phyloP scores from a whole-genome alignment of 2,329 filamentous ascomycete genomes.

The Tolypocladium sp. region DNA sequence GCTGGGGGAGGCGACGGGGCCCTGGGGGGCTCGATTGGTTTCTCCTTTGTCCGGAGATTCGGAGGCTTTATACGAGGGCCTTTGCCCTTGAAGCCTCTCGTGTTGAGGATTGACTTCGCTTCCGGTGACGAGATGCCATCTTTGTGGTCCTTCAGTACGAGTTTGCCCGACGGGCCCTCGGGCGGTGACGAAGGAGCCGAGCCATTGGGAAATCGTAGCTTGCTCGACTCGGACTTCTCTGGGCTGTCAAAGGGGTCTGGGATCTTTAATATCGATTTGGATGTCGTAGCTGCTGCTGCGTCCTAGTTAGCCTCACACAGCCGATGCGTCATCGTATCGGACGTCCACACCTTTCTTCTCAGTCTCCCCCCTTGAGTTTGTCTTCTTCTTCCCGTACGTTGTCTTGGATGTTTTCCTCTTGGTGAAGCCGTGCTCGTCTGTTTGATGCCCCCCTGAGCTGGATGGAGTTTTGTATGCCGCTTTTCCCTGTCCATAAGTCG shows the following conservation, averaged over 20 bases:
- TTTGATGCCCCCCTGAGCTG: slow-evolving; percentile 13
- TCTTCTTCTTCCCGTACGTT: slow-evolving; percentile 15
- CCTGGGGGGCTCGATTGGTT: not conserved
- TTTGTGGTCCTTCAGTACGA: not conserved
- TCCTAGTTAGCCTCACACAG: not conserved
- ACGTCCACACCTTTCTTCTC: slow-evolving; percentile 3
- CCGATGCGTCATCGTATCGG: not conserved
- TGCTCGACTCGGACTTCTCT: slow-evolving; percentile 1
- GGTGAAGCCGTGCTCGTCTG: slow-evolving; percentile 13
- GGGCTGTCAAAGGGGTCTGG: slow-evolving; percentile 2
- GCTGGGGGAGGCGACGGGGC: slow-evolving; percentile 8
- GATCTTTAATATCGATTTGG: slow-evolving; percentile 1
- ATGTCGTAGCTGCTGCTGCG: not conserved
- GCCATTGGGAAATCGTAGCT: not conserved
- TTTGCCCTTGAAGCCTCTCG: not conserved
- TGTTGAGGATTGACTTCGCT: not conserved
- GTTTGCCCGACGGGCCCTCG: not conserved
- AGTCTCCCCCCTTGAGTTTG: slow-evolving; percentile 12
- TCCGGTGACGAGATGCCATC: not conserved
- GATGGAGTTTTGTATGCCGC: not conserved
- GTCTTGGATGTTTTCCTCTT: slow-evolving; percentile 8
- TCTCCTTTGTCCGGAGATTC: not conserved
- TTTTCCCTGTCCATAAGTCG: not conserved
- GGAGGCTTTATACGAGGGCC: not conserved
- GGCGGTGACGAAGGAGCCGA: not conserved